phyloP scores from a whole-genome alignment of 2,329 filamentous ascomycete species.

The Emmonsia crescens region DNA sequence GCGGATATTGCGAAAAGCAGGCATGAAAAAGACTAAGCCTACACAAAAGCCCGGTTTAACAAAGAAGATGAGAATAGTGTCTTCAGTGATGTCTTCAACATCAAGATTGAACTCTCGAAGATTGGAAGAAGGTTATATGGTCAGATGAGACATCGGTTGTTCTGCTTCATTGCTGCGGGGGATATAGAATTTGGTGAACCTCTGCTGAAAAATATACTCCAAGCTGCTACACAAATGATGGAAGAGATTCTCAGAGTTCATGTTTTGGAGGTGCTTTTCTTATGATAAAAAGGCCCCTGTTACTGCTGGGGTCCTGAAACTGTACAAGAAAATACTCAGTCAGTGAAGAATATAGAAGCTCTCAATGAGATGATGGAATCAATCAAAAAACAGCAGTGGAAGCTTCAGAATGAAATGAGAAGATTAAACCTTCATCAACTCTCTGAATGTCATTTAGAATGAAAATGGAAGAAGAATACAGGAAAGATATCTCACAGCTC shows the following conservation, averaged over 20 bases:
- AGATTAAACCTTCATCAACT: constrained; percentile 9
- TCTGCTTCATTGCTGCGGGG: constrained; percentile 7
- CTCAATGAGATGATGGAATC: constrained; percentile 13
- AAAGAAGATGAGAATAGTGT: constrained; percentile 5
- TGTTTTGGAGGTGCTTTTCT: constrained; percentile 20
- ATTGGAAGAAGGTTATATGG: constrained; percentile 18
- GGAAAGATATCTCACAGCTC: too few species aligned
- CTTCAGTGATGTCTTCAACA: constrained; percentile 10
- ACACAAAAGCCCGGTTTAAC: constrained; percentile 13
- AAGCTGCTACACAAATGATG: constrained; percentile 10
- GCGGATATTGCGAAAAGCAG: constrained; percentile 7
- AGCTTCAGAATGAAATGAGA: constrained; percentile 13
- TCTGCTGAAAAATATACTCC: constrained; percentile 8
- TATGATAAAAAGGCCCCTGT: constrained; percentile 20
- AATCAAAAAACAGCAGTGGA: constrained; percentile 10
- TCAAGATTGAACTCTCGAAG: constrained; percentile 15
- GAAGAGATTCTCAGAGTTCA: constrained; percentile 17
- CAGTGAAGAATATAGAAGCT: constrained; percentile 10
- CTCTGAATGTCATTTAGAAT: too few species aligned
- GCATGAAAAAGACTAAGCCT: constrained; percentile 10
- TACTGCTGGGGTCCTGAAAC: constrained; percentile 17
- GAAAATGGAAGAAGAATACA: too few species aligned
- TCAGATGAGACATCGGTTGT: constrained; percentile 15
- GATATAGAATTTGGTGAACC: constrained; percentile 8
- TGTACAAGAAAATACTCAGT: constrained; percentile 13